A percentile compares a stretch with the other conserved stretches of the same genome.
Evolutionary conservation across 441 rosid species (phyloP).

Genomic region (Lepidium campestre): DNA sequence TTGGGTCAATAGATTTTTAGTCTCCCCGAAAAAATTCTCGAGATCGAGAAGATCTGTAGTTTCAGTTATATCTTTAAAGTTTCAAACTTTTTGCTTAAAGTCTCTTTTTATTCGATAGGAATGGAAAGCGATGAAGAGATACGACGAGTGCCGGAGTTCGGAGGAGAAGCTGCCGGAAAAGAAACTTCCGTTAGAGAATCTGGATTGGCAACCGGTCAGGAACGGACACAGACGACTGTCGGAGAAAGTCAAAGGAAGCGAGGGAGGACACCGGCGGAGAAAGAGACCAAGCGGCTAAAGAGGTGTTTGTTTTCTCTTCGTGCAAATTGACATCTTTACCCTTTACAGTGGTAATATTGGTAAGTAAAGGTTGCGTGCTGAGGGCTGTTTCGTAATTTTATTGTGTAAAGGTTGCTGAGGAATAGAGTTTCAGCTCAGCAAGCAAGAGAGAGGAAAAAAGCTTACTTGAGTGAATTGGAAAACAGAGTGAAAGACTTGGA

Average conservation of each 20-base stretch:
- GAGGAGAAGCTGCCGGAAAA: slow-evolving; percentile 53
- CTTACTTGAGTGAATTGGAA: slow-evolving; percentile 73
- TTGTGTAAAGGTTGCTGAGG: slow-evolving; percentile 67
- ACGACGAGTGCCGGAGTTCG: slow-evolving; percentile 86
- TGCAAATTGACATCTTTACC: neutral
- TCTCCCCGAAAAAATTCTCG: slow-evolving; percentile 10
- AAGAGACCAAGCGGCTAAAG: slow-evolving; percentile 83
- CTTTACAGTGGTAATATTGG: neutral
- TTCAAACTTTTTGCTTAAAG: neutral
- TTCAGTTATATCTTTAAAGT: neutral
- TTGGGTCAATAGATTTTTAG: slow-evolving; percentile 4
- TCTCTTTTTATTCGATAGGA: slow-evolving; percentile 30
- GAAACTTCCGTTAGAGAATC: slow-evolving; percentile 41
- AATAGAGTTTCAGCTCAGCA: slow-evolving; percentile 96
- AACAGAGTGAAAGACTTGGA: slow-evolving; percentile 67
- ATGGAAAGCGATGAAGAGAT: slow-evolving; percentile 97
- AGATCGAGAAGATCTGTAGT: slow-evolving; percentile 23
- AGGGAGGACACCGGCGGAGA: slow-evolving; percentile 88
- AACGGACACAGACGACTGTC: slow-evolving; percentile 26
- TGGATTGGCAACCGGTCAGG: slow-evolving; percentile 39
- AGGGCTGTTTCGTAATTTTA: neutral
- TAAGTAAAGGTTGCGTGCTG: slow-evolving; percentile 15
- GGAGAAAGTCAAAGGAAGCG: slow-evolving; percentile 63
- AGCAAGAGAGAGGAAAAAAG: slow-evolving; percentile 96
- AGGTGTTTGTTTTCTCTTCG: slow-evolving; percentile 36